Percentiles rank a stretch among this genome's conserved stretches.
phyloP scores from a whole-genome alignment of 2,329 filamentous ascomycete species.

The Colletotrichum orbiculare region DNA sequence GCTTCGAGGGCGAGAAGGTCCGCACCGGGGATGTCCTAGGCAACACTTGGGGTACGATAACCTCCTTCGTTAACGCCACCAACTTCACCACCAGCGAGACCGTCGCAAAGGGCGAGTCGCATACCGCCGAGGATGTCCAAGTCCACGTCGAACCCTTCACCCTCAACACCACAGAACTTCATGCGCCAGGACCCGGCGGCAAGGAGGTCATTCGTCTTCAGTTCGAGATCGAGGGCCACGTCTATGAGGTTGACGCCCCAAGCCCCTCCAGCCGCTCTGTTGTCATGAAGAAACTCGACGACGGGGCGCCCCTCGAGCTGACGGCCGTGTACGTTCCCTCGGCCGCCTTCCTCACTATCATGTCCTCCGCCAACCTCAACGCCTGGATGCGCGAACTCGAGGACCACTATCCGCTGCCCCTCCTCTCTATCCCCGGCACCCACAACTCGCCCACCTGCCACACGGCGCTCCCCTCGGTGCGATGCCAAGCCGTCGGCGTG shows the following conservation, averaged over 20 bases:
- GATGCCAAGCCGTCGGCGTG: slow-evolving; percentile 87
- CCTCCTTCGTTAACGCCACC: slow-evolving; percentile 57
- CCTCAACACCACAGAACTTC: slow-evolving; percentile 71
- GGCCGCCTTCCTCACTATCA: slow-evolving; percentile 69
- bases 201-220: slow-evolving; percentile 79
- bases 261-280: slow-evolving; percentile 69
- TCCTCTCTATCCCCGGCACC: slow-evolving; percentile 91
- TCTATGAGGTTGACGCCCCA: slow-evolving; percentile 79
- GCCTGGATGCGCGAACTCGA: slow-evolving; percentile 85
- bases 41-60: slow-evolving; percentile 57
- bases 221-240: slow-evolving; percentile 72
- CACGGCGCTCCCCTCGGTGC: slow-evolving; percentile 88
- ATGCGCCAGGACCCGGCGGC: slow-evolving; percentile 63
- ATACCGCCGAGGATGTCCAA: slow-evolving; percentile 70
- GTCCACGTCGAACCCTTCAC: slow-evolving; percentile 76
- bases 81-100: slow-evolving; percentile 45
- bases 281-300: slow-evolving; percentile 67
- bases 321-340: slow-evolving; percentile 74
- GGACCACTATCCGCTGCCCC: slow-evolving; percentile 78
- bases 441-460: slow-evolving; percentile 93
- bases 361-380: slow-evolving; percentile 75
- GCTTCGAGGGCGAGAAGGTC: slow-evolving; percentile 68
- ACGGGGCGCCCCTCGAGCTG: slow-evolving; percentile 63
- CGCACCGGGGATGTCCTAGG: slow-evolving; percentile 54
- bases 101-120: slow-evolving; percentile 66